Base-by-base conservation (phyloP, 2,329 filamentous ascomycete genomes). In the Aspergillus sp. region DNA sequence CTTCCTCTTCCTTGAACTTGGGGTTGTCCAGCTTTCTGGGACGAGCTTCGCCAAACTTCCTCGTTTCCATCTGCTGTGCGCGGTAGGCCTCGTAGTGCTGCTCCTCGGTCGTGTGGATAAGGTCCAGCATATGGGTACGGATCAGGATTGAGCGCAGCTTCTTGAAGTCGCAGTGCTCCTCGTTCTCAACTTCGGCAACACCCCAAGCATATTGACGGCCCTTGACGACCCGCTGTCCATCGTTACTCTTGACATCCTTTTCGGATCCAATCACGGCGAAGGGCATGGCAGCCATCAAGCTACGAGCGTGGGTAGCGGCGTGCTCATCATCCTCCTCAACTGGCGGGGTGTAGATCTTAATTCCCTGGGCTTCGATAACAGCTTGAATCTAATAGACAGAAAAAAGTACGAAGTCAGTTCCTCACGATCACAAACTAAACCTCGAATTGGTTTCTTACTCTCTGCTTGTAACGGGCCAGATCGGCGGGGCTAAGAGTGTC, bases 161-260 rank as follows among this genome's bases (percentile, higher is more conserved):
- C 86, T 98, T 98, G 81, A 98, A 98, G 74, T 98, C 93, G 75
- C 93, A 98, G 80, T 98, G 93, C 68, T 98, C 93, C 75, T 98
- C 93, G 67, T 98, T 98, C 81, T 98, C 93, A 41, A 98, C 93
- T 73, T 98, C 93, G 50, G 93, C 93, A 61, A 98, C 93, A 79
- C 93, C 93, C 93, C 93, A 98, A 44, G 90, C 89, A 75, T 98
- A 98, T 73, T 98, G 94, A 52, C 93, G 90, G 56, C 93, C 93
- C 82, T 98, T 98, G 69, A 97, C 90, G 54, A 95, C 94, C 68
- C 91, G 91, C 61, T 89, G 90, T 35, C 33, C 33, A 64, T 98
- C 93, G 60, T 83, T 79, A 43, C 90, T 95, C 82, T 95, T 95
- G 59, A 98, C 93, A 61, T 98, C 94, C 79, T 96, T 97, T 81